These are phyloP conservation scores for Penicillium decumbens DNA, from an alignment of 2,329 filamentous ascomycete species.

Conservation along the genomic window DNA sequence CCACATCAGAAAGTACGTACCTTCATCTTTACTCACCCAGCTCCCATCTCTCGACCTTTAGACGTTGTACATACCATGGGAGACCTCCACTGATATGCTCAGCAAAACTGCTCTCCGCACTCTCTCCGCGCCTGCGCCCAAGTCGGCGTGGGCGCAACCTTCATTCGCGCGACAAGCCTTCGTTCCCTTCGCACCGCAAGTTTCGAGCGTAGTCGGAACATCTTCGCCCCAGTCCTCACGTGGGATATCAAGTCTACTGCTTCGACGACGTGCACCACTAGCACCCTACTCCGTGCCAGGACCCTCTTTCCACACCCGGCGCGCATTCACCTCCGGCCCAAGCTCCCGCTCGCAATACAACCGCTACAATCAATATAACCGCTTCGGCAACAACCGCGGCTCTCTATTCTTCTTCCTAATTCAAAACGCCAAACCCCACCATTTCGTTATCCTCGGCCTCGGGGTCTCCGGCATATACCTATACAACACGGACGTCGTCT, in stretches of 20 bases:
- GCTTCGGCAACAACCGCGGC: conserved; percentile 11
- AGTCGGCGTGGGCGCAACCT: conserved; percentile 1
- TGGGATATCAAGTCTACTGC: background rate
- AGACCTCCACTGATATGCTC: background rate
- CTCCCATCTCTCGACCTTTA: background rate
- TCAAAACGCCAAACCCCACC: conserved; percentile 22
- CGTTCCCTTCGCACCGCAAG: background rate
- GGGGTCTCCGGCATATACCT: conserved; percentile 48
- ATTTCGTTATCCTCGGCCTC: conserved; percentile 38
- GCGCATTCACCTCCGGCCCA: conserved; percentile 8
- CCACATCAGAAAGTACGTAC: background rate
- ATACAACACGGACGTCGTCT: conserved; percentile 54
- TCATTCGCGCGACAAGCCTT: background rate
- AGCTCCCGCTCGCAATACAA: conserved; percentile 8
- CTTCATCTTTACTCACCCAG: conserved; percentile 2
- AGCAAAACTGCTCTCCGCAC: conserved; percentile 1
- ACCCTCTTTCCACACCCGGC: background rate
- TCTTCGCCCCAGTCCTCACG: background rate
- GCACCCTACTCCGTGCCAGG: background rate
- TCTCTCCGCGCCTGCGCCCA: conserved; percentile 3
- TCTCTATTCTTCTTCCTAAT: conserved; percentile 17
- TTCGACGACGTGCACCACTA: background rate
- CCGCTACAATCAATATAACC: conserved; percentile 22
- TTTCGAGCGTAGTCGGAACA: conserved; percentile 2
- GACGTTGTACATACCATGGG: background rate